Evolutionary conservation across 345 rosid species (phyloP), one percentile per base, ranked within the genome.

Genomic region (Brassica rapa): DNA sequence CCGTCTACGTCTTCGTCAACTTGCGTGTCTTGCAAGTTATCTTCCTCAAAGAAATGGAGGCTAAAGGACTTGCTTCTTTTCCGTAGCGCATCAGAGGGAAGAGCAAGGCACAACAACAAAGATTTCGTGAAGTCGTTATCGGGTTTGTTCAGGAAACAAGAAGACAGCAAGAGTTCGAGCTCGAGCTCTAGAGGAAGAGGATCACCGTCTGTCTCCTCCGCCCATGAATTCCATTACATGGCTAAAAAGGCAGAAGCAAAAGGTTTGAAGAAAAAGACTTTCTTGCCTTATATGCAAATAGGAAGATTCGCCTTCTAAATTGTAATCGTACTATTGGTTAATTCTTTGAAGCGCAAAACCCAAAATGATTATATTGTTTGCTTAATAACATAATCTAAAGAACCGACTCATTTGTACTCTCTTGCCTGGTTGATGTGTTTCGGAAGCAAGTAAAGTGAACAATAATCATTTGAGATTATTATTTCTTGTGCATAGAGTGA

Each of bases 11-110:
- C 84, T 83, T 43, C 82, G 14, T 11, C 59, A 30, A 24, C 39
- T 53, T 74, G 66, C 79, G 71, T 62, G 72, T 63, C 83, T 1
- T 74, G 79, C 62, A 74, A 70, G 67, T 80, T 76, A 41, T 80
- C 86, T 75, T 85, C 92, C 43, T 85, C 96, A 1, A 91, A 73
- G 75, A 94, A 84, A 78, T 94, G 98, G 98, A 89, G 91, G 21
- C 23, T 94, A 72, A 88, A 68, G 65, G 97, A 94, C 75, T 83
- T 94, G 51, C 72, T 94, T 56, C 59, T 94, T 81, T 94, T 94
- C 61, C 87, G 98, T 75, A 94, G 98, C 62, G 92, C 92, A 33
- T 94, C 98, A 1, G 98, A 89, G 66, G 98, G 98, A 39, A 81
- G 93, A 56, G 91, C 88, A 5, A 81, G 86, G 0, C 92, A 88